Percentiles rank a stretch among this genome's conserved stretches.
Evolutionary conservation across 2,329 filamentous ascomycete species (phyloP).

Genomic region (Alternaria novae-zelandiae): DNA sequence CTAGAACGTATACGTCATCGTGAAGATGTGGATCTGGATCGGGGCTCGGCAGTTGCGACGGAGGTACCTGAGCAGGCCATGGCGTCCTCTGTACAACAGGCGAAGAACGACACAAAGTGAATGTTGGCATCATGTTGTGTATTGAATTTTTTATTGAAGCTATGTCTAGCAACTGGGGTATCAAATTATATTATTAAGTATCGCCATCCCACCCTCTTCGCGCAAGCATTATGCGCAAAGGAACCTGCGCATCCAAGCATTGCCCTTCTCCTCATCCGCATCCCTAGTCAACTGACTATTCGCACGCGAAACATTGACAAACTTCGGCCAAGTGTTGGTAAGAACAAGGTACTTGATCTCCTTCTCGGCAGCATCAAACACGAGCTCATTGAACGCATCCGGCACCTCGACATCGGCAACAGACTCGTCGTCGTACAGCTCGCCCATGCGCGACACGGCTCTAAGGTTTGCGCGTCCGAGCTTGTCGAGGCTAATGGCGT

Average conservation of each 20-base stretch:
- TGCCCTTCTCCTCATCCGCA: conserved; percentile 19
- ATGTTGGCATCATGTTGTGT: not conserved
- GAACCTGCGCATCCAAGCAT: conserved; percentile 12
- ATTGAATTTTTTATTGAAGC: not conserved
- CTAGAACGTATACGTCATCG: conserved; percentile 6
- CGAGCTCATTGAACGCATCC: conserved; percentile 30
- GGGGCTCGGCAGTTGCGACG: conserved; percentile 7
- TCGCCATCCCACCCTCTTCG: not conserved
- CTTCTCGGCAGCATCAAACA: conserved; percentile 40
- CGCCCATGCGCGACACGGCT: conserved; percentile 31
- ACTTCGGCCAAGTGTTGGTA: conserved; percentile 48
- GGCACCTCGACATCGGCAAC: conserved; percentile 29
- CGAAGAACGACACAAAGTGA: not conserved
- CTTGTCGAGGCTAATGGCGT: conserved; percentile 27
- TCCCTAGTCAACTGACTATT: conserved; percentile 26
- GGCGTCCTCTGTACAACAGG: too few species aligned
- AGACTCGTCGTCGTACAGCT: conserved; percentile 22
- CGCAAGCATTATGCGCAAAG: conserved; percentile 5
- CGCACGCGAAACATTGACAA: conserved; percentile 36
- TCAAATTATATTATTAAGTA: not conserved
- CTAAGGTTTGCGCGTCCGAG: conserved; percentile 39
- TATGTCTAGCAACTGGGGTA: not conserved
- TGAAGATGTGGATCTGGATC: not conserved
- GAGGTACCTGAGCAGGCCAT: not conserved
- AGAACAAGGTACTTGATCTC: conserved; percentile 47